Base-by-base conservation (phyloP, 140 eudicot genomes). In the Senecio squalidus region DNA sequence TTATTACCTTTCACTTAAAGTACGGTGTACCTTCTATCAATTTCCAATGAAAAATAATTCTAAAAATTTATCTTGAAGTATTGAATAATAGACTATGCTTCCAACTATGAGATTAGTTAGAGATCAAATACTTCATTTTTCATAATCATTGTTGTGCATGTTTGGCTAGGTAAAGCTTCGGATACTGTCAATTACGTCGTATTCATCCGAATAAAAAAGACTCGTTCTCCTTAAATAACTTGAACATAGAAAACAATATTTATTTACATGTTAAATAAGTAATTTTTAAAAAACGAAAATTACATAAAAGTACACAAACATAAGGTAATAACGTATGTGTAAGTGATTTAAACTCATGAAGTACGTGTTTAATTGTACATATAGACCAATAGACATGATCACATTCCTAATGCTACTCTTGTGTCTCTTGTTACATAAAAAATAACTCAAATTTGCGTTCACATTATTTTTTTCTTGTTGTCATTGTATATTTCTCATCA, bases 1-100 rank as follows among this genome's bases (percentile, higher is more conserved):
- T 70, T 60, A 66, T 64, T 30, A 28, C 67, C 39, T 29, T 49
- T 45, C 71, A 73, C 66, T 69, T 62, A 66, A n/a, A 50, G 77
- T 70, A 36, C 61, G 64, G 20, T 51, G 68, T 50, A 58, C 62
- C 52, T 43, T 58, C 2, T 11, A 16, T 23, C 56, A 21, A 54
- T 41, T 67, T 49, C 4, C 38, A 41, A 2, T 29, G 34, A 54
- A 48, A 30, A 1, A n/a, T 0, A 3, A 3, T 62, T 1, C 31
- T 16, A 28, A n/a, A n/a, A n/a, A n/a, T n/a, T 13, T 60, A 5
- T 28, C 34, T 2, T 55, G 9, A 0, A 16, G 27, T 4, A 18
- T 30, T 8, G 0, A 25, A 5, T 24, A 25, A 1, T 11, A 48
- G 1, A 47, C 0, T 6, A 5, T 5, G 11, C 7, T 2, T 20